Percentiles rank a stretch among this genome's conserved stretches.
These are phyloP conservation scores for Ceriops decandra DNA, from an alignment of 345 rosid species.

Conservation along the genomic window DNA sequence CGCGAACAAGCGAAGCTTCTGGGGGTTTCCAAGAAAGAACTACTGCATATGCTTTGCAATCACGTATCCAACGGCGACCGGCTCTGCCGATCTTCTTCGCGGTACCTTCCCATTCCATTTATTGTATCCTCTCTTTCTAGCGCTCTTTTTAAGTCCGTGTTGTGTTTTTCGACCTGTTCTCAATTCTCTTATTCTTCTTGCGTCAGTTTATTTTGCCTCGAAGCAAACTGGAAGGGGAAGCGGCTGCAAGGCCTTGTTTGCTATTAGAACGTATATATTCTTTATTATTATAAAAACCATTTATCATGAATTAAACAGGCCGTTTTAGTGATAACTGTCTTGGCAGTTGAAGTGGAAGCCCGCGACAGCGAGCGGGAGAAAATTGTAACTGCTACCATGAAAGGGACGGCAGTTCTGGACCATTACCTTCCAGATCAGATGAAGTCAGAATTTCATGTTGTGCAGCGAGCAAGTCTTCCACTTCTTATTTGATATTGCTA, in stretches of 20 bases:
- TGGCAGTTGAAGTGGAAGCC: slow-evolving; percentile 28
- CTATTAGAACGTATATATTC: neutral
- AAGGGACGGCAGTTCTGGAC: slow-evolving; percentile 81
- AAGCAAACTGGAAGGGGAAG: too few relatives aligned
- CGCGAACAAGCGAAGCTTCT: slow-evolving; percentile 61
- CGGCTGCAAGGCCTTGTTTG: neutral
- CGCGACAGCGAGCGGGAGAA: slow-evolving; percentile 33
- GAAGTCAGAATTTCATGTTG: slow-evolving; percentile 70
- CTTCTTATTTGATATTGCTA: neutral
- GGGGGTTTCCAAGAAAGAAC: slow-evolving; percentile 57
- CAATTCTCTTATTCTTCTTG: neutral
- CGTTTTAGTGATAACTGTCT: neutral
- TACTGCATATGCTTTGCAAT: slow-evolving; percentile 58
- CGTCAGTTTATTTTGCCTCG: neutral
- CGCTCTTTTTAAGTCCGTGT: neutral
- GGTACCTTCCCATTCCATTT: slow-evolving; percentile 14
- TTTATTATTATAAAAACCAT: neutral
- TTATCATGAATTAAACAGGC: too few relatives aligned
- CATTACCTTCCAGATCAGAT: slow-evolving; percentile 71
- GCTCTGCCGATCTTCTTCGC: slow-evolving; percentile 15
- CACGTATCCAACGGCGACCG: slow-evolving; percentile 17
- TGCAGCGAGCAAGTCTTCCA: slow-evolving; percentile 44
- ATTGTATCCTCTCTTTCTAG: neutral
- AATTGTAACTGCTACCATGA: slow-evolving; percentile 61
- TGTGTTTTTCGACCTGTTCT: neutral